Percentiles rank a stretch among this genome's conserved stretches.
Evolutionary conservation across 306 rosid genomes (phyloP).

Genomic region (Carpinus fangiana): DNA sequence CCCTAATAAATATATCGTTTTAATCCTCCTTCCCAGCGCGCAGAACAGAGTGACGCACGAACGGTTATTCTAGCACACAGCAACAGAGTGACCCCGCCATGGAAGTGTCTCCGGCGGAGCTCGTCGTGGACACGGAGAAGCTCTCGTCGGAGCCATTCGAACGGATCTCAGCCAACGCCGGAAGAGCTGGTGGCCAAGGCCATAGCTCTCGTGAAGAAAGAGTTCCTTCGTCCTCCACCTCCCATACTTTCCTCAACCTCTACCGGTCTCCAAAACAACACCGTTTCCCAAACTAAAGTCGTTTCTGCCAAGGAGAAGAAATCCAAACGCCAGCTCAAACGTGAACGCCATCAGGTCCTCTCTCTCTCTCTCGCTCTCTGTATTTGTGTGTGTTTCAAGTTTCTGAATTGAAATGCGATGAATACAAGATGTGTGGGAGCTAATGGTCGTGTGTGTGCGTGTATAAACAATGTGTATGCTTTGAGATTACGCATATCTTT

Average conservation of each 20-base stretch:
- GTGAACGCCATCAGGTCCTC: slow-evolving; percentile 80
- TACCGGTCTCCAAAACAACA: slow-evolving; percentile 35
- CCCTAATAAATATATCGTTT: not conserved
- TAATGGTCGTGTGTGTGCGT: not conserved
- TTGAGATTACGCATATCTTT: not conserved
- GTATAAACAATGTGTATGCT: not conserved
- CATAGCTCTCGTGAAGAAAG: slow-evolving; percentile 75
- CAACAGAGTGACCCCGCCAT: slow-evolving; percentile 23
- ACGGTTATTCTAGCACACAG: too few relatives aligned
- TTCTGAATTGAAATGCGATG: not conserved
- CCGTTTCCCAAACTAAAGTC: slow-evolving; percentile 14
- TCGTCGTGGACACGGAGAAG: not conserved
- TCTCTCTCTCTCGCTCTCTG: not conserved
- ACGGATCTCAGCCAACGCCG: slow-evolving; percentile 35
- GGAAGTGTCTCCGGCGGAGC: slow-evolving; percentile 33
- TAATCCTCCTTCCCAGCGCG: not conserved
- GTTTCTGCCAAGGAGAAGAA: slow-evolving; percentile 66
- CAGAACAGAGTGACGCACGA: not conserved
- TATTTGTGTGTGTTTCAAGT: not conserved
- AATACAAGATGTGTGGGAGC: not conserved
- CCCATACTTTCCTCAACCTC: slow-evolving; percentile 38
- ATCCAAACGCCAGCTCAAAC: slow-evolving; percentile 94
- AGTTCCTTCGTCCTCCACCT: slow-evolving; percentile 69
- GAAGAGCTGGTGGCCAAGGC: slow-evolving; percentile 73
- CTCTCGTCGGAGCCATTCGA: slow-evolving; percentile 2